Evolutionary conservation across 352 stramenopile species (phyloP), one percentile per base, ranked within the genome.

Genomic region (Phytophthora europaea): DNA sequence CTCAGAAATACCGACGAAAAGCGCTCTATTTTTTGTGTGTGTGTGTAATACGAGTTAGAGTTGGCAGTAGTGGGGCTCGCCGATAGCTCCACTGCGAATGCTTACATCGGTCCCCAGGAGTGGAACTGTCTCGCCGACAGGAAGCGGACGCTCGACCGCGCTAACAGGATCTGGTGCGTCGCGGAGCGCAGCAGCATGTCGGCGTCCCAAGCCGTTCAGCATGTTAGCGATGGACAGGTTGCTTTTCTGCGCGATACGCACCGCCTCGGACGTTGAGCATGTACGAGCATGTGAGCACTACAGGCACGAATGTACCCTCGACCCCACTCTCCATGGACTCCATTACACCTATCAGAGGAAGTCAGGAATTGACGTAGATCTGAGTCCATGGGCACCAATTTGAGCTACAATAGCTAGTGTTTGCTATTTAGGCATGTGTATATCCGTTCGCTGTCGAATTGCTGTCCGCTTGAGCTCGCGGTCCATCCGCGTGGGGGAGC

Each of bases 221-320:
- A 97, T 61, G 54, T 95, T 80, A 2, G 85, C 78, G 26, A 95
- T 75, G 6, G 81, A 80, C n/a, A 97, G 72, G 43, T 86, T 88
- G 70, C 94, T 97, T 78, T 97, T 97, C 56, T 88, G 81, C 40
- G 83, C 79, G 61, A 97, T 84, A 45, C 90, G 88, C 72, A 95
- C 88, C 3, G 88, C 86, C 74, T 97, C 90, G 12, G 79, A 72
- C 12, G 88, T 93, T 26, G 23, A 26, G 2, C 23, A 26, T 26
- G 23, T 26, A 26, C 52, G 83, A 73, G 78, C 88, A 91, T 16
- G 88, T 91, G 40, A 97, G 85, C 73, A 97, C 88, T 33, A 97
- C 71, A 5, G 90, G 88, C 69, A 85, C 84, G 65, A 91, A 94
- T 12, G 83, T 83, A 73, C n/a, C n/a, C n/a, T n/a, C n/a, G n/a